Base-by-base conservation (phyloP, 164 flowering plant genomes). In the Tetracentron sinense region DNA sequence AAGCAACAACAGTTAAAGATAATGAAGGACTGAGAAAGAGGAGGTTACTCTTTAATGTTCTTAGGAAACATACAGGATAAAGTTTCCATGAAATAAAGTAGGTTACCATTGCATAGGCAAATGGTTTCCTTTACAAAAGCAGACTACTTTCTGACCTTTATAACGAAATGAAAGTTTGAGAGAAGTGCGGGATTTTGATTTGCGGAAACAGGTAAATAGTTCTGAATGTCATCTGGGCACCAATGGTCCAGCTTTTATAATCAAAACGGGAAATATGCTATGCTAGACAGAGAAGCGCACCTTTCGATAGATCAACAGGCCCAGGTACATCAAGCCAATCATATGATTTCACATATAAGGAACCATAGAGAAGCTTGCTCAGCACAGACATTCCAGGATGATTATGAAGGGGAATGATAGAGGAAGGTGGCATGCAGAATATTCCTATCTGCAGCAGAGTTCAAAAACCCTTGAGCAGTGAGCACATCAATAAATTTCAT, bases 301-400 rank as follows among this genome's bases (percentile, higher is more conserved):
- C 97, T 87, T 81, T 67, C 23, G 74, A 66, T 60, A 74, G 75
- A 76, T 87, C 94, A 54, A 69, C 75, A 69, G 78, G 65, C 38
- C 64, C 89, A 22, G 91, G 78, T 10, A 65, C 38, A 72, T 90
- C 89, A 53, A 85, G 64, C 98, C 97, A 93, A 69, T 93, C 98
- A 79, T 80, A 88, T 26, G 98, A 84, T 66, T 75, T 83, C 56
- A 88, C 96, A 69, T 78, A 75, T 30, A 88, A 25, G 54, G 98
- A 64, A 65, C 97, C 98, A 73, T 88, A 93, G 11, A 93, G 65
- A 69, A 90, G 92, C 86, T 88, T 93, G 90, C 97, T 90, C 78
- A 90, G 70, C 60, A 92, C 98, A 28, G 98, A 90, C 98, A 93
- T 90, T 74, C 97, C 94, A 63, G 98, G 98, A 79, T 93, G 98